phyloP scores from a whole-genome alignment of 352 stramenopile genomes.

The Phytophthora ramorum region DNA sequence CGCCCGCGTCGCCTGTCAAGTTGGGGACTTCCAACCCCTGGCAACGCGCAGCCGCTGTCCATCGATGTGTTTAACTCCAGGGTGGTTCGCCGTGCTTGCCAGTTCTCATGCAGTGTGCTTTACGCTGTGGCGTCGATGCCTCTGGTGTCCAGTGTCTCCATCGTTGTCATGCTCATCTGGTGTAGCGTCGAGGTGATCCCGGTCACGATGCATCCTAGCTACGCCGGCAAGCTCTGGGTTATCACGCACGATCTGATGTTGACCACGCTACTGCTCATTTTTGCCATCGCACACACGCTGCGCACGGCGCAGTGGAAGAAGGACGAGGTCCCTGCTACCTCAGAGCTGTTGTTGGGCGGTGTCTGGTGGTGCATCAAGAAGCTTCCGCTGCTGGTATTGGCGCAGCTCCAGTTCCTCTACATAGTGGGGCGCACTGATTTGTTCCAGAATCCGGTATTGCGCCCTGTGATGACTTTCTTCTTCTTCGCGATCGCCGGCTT shows the following conservation, averaged over 20 bases:
- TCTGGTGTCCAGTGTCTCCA: conserved; percentile 63
- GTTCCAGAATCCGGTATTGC: conserved; percentile 82
- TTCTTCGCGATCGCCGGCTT: conserved; percentile 46
- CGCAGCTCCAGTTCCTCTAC: conserved; percentile 68
- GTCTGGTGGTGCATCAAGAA: conserved; percentile 59
- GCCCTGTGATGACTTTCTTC: conserved; percentile 68
- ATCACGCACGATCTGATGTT: conserved; percentile 68
- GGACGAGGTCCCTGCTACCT: conserved; percentile 65
- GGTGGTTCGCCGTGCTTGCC: conserved; percentile 72
- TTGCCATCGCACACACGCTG: conserved; percentile 70
- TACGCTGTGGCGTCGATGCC: conserved; percentile 76
- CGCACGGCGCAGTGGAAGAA: conserved; percentile 74
- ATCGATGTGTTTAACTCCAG: conserved; percentile 81
- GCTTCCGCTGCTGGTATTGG: conserved; percentile 53
- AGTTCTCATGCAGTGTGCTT: conserved; percentile 77
- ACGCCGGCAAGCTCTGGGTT: conserved; percentile 69
- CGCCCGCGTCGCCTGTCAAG: conserved; percentile 67
- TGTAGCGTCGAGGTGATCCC: conserved; percentile 63
- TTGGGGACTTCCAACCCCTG: conserved; percentile 59
- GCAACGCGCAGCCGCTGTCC: conserved; percentile 56
- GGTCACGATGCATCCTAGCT: conserved; percentile 73
- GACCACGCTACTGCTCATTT: conserved; percentile 70
- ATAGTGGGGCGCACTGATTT: conserved; percentile 67
- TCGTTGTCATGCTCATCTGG: conserved; percentile 57
- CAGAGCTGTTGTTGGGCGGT: conserved; percentile 56